phyloP scores from a whole-genome alignment of 2,329 filamentous ascomycete species.

The Cladosporium sp. region DNA sequence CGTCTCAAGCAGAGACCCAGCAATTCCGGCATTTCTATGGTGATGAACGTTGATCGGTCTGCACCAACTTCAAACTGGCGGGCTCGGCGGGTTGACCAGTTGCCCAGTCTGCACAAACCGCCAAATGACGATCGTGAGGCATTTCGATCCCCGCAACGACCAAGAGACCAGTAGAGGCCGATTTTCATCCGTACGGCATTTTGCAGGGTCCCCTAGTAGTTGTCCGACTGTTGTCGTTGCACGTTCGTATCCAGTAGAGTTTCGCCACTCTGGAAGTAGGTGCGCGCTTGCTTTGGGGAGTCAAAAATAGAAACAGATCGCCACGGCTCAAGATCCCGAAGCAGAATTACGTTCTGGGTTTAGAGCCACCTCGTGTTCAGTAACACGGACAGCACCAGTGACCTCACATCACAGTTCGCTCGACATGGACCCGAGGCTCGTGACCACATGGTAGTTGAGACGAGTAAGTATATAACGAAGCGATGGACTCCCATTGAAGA shows the following conservation, averaged over 20 bases:
- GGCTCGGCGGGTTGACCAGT: neutral
- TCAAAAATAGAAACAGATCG: slow-evolving; percentile 7
- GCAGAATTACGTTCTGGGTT: neutral
- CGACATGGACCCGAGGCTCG: neutral
- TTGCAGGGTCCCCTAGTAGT: neutral
- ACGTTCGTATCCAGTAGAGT: neutral
- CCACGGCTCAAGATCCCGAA: neutral
- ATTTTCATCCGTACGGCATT: neutral
- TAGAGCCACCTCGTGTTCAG: neutral
- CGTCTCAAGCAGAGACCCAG: too few species aligned
- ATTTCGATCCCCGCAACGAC: neutral
- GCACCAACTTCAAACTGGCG: neutral
- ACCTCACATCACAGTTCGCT: neutral
- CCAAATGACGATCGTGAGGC: neutral
- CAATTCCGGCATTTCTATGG: neutral
- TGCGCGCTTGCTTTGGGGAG: neutral
- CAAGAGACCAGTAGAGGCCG: neutral
- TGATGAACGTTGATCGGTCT: neutral
- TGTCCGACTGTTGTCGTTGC: too few species aligned
- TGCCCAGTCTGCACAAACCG: neutral
- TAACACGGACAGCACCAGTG: neutral
- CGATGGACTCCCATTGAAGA: neutral
- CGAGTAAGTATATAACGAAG: neutral
- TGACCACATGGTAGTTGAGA: neutral
- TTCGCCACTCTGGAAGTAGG: neutral